A percentile compares a stretch with the other conserved stretches of the same genome.
These are phyloP conservation scores for Lepidium africanum DNA, from an alignment of 345 rosid genomes.

Conservation along the genomic window DNA sequence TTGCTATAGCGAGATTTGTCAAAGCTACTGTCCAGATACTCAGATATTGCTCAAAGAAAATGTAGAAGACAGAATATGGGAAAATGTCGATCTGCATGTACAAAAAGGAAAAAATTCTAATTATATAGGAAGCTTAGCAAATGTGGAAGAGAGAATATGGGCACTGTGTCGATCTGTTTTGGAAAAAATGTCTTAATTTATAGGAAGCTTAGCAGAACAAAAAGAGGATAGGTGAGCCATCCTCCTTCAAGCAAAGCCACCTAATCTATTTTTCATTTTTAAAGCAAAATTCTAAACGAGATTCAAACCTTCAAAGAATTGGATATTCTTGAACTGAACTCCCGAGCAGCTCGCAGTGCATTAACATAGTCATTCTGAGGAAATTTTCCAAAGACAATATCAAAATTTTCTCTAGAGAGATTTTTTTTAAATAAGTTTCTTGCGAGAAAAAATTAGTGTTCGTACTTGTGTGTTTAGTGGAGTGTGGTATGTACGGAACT, in stretches of 20 bases:
- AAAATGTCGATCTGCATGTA: conserved; percentile 69
- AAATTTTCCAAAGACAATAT: conserved; percentile 15
- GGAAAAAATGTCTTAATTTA: not conserved
- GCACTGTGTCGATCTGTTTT: conserved; percentile 72
- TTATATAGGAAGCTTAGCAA: conserved; percentile 20
- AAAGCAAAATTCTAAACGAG: not conserved
- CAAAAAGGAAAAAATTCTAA: not conserved
- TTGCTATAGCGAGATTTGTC: conserved; percentile 72
- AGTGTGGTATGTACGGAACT: conserved; percentile 89
- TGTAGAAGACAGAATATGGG: conserved; percentile 90
- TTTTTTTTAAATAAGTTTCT: not conserved
- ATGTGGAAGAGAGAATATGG: conserved; percentile 93
- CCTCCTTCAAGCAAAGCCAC: conserved; percentile 7
- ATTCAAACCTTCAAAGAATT: conserved; percentile 59
- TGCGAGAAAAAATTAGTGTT: not conserved
- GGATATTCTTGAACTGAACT: conserved; percentile 72
- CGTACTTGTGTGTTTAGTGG: conserved; percentile 85
- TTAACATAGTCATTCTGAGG: conserved; percentile 74
- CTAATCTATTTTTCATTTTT: not conserved
- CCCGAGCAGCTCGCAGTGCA: conserved; percentile 80
- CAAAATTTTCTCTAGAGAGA: conserved; percentile 2
- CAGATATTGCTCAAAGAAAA: conserved; percentile 96
- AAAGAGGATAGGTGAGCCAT: not conserved
- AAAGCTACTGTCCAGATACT: conserved; percentile 85
- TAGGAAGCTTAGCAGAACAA: conserved; percentile 19